A percentile compares a stretch with the other conserved stretches of the same genome.
phyloP scores from a whole-genome alignment of 345 rosid species.

The Gossypium thurberi region DNA sequence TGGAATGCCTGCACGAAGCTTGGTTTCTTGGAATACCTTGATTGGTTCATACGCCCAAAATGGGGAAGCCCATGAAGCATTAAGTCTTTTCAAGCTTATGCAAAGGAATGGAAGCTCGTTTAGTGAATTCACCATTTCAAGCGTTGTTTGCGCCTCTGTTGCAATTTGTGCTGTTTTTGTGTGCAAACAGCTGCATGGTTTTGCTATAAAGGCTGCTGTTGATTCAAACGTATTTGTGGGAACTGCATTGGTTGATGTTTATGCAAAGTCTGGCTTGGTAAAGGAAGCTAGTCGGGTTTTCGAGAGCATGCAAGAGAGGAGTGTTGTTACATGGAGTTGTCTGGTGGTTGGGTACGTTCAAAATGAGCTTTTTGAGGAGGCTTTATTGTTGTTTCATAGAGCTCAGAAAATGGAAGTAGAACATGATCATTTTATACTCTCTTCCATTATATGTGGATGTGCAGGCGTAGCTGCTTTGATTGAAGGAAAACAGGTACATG shows the following conservation, averaged over 20 bases:
- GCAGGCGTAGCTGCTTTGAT: slow-evolving; percentile 61
- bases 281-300: slow-evolving; percentile 47
- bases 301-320: slow-evolving; percentile 53
- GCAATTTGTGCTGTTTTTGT: slow-evolving; percentile 30
- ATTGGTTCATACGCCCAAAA: slow-evolving; percentile 36
- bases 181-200: slow-evolving; percentile 60
- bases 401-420: slow-evolving; percentile 40
- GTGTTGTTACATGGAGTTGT: slow-evolving; percentile 81
- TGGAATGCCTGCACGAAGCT: slow-evolving; percentile 50
- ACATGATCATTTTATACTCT: slow-evolving; percentile 47
- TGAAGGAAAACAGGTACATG: slow-evolving; percentile 70
- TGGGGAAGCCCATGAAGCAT: slow-evolving; percentile 37
- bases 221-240: slow-evolving; percentile 49
- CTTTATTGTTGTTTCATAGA: slow-evolving; percentile 39
- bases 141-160: slow-evolving; percentile 62
- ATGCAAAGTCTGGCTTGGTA: slow-evolving; percentile 57
- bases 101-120: slow-evolving; percentile 33
- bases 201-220: slow-evolving; percentile 45
- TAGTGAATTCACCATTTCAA: slow-evolving; percentile 66
- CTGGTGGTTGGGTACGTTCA: slow-evolving; percentile 70
- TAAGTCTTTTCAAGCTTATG: slow-evolving; percentile 45
- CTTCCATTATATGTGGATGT: slow-evolving; percentile 70
- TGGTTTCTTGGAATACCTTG: slow-evolving; percentile 79
- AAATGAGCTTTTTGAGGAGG: slow-evolving; percentile 66
- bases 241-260: slow-evolving; percentile 80